Evolutionary conservation across 768 basidiomycete species (phyloP).

Genomic region (Austroboletus festivus): DNA sequence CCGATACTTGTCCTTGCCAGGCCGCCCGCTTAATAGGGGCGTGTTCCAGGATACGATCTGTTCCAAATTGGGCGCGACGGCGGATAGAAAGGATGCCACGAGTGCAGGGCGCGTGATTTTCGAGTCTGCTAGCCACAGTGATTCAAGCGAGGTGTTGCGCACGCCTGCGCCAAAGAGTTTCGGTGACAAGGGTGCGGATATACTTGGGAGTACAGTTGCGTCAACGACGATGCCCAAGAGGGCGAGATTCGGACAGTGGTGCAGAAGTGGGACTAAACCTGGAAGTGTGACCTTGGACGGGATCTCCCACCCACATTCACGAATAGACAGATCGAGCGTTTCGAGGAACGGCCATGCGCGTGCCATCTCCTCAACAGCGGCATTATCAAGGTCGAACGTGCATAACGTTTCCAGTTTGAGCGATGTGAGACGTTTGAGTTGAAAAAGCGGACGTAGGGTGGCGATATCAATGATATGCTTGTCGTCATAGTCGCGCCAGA

Average conservation of each 20-base stretch:
- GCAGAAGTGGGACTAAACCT: constrained; percentile 23
- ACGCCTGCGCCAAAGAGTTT: constrained; percentile 19
- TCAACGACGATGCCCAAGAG: constrained; percentile 29
- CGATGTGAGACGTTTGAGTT: constrained; percentile 18
- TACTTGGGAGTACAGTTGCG: constrained; percentile 24
- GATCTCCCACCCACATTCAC: constrained; percentile 32
- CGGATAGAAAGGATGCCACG: constrained; percentile 28
- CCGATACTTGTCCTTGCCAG: constrained; percentile 24
- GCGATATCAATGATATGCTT: constrained; percentile 29
- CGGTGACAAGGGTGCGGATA: constrained; percentile 6
- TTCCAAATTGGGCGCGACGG: constrained; percentile 29
- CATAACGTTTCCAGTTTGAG: constrained; percentile 29
- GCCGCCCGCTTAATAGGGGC: constrained; percentile 23
- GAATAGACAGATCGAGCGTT: constrained; percentile 26
- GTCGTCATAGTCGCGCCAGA: constrained; percentile 29
- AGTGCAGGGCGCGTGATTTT: constrained; percentile 25
- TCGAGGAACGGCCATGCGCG: constrained; percentile 28
- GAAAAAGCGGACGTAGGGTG: constrained; percentile 25
- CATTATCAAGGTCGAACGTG: constrained; percentile 25
- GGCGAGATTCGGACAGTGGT: constrained; percentile 20
- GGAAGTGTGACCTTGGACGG: constrained; percentile 25
- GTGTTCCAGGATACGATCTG: constrained; percentile 32
- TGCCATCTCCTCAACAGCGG: constrained; percentile 24
- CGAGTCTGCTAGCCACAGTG: constrained; percentile 28
- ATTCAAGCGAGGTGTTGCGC: constrained; percentile 25